Conservation (phyloP, 2,329 filamentous ascomycete species). For the Amauroascus verrucosus region DNA sequence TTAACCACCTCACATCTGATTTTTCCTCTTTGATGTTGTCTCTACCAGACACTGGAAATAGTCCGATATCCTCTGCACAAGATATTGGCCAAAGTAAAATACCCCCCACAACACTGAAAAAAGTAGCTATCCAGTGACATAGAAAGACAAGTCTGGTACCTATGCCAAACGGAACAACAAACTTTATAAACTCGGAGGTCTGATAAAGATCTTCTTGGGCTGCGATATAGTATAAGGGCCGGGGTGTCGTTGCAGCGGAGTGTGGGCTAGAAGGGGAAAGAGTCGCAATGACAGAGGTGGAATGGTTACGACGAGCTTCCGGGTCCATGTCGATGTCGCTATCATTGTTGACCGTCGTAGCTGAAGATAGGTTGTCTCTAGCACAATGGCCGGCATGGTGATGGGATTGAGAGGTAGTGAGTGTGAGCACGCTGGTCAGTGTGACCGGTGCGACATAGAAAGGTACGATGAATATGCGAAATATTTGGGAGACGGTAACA, state of each 20-base stretch:
- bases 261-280: not conserved
- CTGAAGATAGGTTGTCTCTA: not conserved
- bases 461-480: conserved; percentile 67
- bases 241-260: conserved; percentile 9
- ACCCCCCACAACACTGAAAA: conserved; percentile 54
- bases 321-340: conserved; percentile 17
- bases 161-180: conserved; percentile 52
- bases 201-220: conserved; percentile 78
- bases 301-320: not conserved
- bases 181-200: conserved; percentile 62
- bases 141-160: conserved; percentile 47
- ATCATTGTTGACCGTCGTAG: conserved; percentile 29
- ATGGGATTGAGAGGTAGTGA: conserved; percentile 39
- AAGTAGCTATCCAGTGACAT: conserved; percentile 56
- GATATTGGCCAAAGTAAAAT: conserved; percentile 42
- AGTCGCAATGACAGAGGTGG: not conserved
- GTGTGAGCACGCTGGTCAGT: conserved; percentile 57
- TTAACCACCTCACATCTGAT: not conserved
- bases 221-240: conserved; percentile 56
- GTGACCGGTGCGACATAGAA: conserved; percentile 59
- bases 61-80: conserved; percentile 38
- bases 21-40: not conserved
- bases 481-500: conserved; percentile 61
- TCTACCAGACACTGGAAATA: not conserved
- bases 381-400: not conserved